Conservation (phyloP, 192 early-diverging fungal genomes). For the Haplosporangium gracile region DNA sequence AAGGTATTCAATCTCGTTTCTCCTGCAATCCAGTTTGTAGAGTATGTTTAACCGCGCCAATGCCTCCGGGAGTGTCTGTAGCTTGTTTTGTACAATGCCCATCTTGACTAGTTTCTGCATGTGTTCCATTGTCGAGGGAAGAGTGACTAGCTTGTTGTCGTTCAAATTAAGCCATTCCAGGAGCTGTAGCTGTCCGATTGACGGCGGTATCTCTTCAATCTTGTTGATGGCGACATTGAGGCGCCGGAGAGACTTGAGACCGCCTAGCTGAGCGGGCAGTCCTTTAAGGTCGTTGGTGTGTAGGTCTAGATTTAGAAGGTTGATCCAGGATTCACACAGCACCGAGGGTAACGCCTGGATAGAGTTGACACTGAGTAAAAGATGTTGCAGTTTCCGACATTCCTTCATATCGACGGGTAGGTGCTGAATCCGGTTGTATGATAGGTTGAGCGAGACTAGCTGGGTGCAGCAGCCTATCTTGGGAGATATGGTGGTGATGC, state of each 20-base stretch:
- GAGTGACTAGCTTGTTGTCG: constrained; percentile 54
- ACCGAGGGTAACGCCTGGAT: constrained; percentile 36
- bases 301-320: constrained; percentile 58
- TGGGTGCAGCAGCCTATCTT: constrained; percentile 29
- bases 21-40: constrained; percentile 59
- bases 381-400: constrained; percentile 43
- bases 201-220: constrained; percentile 40
- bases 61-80: constrained; percentile 48
- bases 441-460: constrained; percentile 56
- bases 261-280: constrained; percentile 24
- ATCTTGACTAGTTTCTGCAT: constrained; percentile 60
- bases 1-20: constrained; percentile 58
- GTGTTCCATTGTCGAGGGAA: constrained; percentile 52
- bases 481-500: constrained; percentile 36
- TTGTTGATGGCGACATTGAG: constrained; percentile 65
- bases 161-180: constrained; percentile 66
- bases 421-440: constrained; percentile 53
- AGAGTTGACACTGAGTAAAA: constrained; percentile 59
- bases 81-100: constrained; percentile 62
- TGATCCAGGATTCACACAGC: constrained; percentile 47
- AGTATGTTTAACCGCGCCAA: constrained; percentile 44
- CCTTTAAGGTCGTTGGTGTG: constrained; percentile 57
- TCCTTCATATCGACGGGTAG: constrained; percentile 48
- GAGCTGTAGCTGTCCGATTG: constrained; percentile 45
- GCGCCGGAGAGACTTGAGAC: constrained; percentile 44